Evolutionary conservation across 1,139 yeast species (phyloP).

Genomic region (Yamadazyma diospyri): DNA sequence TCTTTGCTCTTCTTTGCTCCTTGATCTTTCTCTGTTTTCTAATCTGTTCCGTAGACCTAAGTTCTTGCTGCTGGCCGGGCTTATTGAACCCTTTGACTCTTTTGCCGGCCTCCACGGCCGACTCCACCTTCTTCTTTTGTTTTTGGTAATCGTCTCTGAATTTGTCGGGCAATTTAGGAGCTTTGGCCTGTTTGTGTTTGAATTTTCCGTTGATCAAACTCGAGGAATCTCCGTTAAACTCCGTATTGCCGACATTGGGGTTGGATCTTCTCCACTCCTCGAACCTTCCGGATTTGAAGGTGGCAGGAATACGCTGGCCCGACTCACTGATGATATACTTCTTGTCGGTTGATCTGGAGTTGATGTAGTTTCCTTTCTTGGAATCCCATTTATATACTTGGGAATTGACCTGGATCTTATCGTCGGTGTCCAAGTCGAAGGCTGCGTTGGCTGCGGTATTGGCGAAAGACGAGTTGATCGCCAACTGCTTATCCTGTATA

Average conservation of each 20-base stretch:
- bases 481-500: constrained; percentile 80
- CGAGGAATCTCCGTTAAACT: constrained; percentile 13
- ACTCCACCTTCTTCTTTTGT: constrained; percentile 80
- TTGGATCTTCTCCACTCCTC: constrained; percentile 82
- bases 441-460: constrained; percentile 82
- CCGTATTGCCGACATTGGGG: constrained; percentile 12
- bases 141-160: constrained; percentile 80
- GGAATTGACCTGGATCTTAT: constrained; percentile 57
- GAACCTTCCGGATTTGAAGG: constrained; percentile 85
- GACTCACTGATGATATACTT: constrained; percentile 92
- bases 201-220: constrained; percentile 41
- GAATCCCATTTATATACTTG: constrained; percentile 91
- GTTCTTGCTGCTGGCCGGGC: constrained; percentile 54
- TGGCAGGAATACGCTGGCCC: constrained; percentile 91
- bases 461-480: constrained; percentile 63
- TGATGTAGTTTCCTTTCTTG: constrained; percentile 87
- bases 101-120: constrained; percentile 75
- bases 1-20: constrained; percentile 78
- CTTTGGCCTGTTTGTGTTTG: constrained; percentile 70
- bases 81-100: constrained; percentile 66
- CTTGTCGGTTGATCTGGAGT: constrained; percentile 73
- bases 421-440: constrained; percentile 83
- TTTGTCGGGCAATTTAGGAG: constrained; percentile 89
- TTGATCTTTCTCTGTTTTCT: constrained; percentile 69
- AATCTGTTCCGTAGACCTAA: constrained; percentile 69